Base-by-base conservation (phyloP, 106 monocot genomes). In the Posidonia australis region DNA sequence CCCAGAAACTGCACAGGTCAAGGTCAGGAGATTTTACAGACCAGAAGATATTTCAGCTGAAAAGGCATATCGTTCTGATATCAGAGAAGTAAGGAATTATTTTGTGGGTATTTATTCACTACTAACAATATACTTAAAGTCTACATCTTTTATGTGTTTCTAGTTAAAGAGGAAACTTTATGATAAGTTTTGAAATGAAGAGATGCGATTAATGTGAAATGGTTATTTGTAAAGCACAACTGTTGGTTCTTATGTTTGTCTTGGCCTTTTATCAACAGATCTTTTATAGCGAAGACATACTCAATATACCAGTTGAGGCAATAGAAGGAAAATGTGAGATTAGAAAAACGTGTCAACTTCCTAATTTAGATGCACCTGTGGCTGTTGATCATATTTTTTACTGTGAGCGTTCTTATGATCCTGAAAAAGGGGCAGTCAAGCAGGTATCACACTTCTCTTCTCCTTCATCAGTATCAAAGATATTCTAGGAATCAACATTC, bases 311-410 rank as follows among this genome's bases (percentile, higher is more conserved):
- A 45, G 67, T 91, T 32, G 87, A 87, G 51, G 72, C 75, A 65
- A 72, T 98, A 65, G 72, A 84, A 70, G 98, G 98, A 16, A 98
- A 87, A 71, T 98, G 98, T 70, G 80, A 75, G 67, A 67, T 98
- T 20, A 65, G 71, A 51, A 91, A 79, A 82, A 91, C 77, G 69
- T 73, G 9, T 56, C 78, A 83, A 41, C 71, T 98, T 23, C 77
- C 78, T 29, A 74, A 44, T 60, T 66, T 80, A 60, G 85, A 91
- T 56, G 64, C 76, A 58, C 90, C 90, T 57, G 60, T 85, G 29
- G 48, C 78, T 70, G 43, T 66, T 48, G 86, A 91, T 66, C 87
- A 98, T 73, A 51, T 79, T 63, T 98, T 98, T 70, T 85, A 87
- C 74, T 98, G 98, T 72, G 85, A 87, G 69, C 85, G 74, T 77